phyloP scores from a whole-genome alignment of 179 eudicot genomes.

The Amaranthus tricolor region DNA sequence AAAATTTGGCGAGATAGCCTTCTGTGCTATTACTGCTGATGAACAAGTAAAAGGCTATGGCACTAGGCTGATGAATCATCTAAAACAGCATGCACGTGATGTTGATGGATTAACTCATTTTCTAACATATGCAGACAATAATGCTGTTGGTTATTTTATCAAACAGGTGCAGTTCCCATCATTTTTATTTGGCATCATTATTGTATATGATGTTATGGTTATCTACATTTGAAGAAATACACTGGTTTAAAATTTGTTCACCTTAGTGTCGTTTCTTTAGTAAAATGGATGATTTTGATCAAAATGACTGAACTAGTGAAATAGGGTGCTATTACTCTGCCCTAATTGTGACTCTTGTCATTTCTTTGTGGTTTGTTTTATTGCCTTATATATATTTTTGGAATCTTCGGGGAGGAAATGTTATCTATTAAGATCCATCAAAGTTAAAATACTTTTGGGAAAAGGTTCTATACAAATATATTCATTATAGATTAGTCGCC shows the following conservation, averaged over 20 bases:
- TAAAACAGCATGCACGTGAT: slow-evolving; percentile 97
- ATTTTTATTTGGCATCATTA: background rate
- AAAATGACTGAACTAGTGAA: background rate
- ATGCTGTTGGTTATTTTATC: slow-evolving; percentile 96
- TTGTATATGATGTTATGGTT: slow-evolving; percentile 8
- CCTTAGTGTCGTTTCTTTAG: background rate
- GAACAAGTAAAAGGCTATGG: slow-evolving; percentile 99
- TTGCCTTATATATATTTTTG: too few relatives aligned
- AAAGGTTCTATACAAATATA: too few relatives aligned
- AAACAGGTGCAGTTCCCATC: slow-evolving; percentile 61
- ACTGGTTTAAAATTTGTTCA: background rate
- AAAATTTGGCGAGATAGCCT: slow-evolving; percentile 97
- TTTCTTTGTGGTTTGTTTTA: background rate
- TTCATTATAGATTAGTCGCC: too few relatives aligned
- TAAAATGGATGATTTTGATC: background rate
- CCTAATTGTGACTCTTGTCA: background rate
- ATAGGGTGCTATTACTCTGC: background rate
- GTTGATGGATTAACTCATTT: slow-evolving; percentile 92
- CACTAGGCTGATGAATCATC: slow-evolving; percentile 95
- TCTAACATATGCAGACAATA: slow-evolving; percentile 96
- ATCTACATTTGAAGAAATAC: background rate
- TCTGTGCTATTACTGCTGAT: slow-evolving; percentile 96
- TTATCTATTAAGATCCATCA: too few relatives aligned
- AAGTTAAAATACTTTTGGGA: too few relatives aligned
- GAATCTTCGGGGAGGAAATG: too few relatives aligned